Conservation (phyloP, 164 flowering plant species). For the Berberis vulgaris region DNA sequence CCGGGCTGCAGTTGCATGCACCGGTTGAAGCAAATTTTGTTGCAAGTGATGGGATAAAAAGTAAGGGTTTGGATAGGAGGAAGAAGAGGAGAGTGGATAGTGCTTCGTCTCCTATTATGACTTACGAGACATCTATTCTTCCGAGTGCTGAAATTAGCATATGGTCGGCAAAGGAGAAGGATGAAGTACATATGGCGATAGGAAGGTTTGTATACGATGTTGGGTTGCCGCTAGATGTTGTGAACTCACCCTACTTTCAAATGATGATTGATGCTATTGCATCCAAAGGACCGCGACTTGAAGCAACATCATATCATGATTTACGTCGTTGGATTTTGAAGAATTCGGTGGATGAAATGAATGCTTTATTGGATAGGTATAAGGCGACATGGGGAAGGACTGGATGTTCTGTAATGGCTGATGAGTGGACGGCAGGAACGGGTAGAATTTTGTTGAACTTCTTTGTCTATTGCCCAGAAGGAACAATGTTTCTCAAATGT, state of each 20-base stretch:
- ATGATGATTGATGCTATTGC: slow-evolving; percentile 81
- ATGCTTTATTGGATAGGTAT: slow-evolving; percentile 30
- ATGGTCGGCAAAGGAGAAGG: slow-evolving; percentile 20
- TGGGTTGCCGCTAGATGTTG: slow-evolving; percentile 66
- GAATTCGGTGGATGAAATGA: slow-evolving; percentile 59
- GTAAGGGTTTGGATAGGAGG: slow-evolving; percentile 25
- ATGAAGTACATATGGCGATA: slow-evolving; percentile 53
- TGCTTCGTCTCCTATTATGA: slow-evolving; percentile 5
- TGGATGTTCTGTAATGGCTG: slow-evolving; percentile 73
- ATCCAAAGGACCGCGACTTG: slow-evolving; percentile 40
- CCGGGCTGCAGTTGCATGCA: no score
- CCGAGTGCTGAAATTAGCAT: slow-evolving; percentile 9
- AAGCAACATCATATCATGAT: slow-evolving; percentile 55
- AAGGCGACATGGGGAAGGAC: slow-evolving; percentile 49
- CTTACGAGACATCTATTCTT: slow-evolving; percentile 8
- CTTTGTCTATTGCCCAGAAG: slow-evolving; percentile 60
- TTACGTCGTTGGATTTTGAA: slow-evolving; percentile 72
- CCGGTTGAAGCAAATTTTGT: no score
- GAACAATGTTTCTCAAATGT: slow-evolving; percentile 64
- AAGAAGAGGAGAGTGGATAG: slow-evolving; percentile 39
- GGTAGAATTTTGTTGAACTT: slow-evolving; percentile 47
- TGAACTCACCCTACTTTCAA: slow-evolving; percentile 65
- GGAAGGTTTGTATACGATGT: slow-evolving; percentile 71
- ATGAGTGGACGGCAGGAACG: slow-evolving; percentile 43
- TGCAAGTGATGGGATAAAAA: slow-evolving; percentile 9